Conservation (phyloP, 2,329 filamentous ascomycete genomes). For the Fulvia fulva region DNA sequence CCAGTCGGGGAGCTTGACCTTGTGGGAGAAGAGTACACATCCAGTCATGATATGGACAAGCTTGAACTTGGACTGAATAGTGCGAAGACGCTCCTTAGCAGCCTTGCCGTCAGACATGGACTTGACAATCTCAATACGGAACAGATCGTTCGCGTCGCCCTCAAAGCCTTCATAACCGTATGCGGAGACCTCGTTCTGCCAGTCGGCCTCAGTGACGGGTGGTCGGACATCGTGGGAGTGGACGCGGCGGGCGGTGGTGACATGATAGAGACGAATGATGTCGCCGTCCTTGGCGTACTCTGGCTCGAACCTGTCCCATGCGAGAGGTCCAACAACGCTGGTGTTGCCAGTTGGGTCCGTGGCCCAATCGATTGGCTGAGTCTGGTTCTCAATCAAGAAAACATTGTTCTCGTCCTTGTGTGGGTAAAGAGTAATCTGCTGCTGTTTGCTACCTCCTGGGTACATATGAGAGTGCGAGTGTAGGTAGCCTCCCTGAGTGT, state of each 20-base stretch:
- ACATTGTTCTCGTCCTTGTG: constrained; percentile 99
- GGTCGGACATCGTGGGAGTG: constrained; percentile 94
- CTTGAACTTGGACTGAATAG: constrained; percentile 94
- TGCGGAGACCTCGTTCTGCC: constrained; percentile 59
- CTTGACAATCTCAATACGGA: constrained; percentile 92
- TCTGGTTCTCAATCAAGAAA: constrained; percentile 93
- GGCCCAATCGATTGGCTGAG: constrained; percentile 66
- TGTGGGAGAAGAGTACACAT: constrained; percentile 94
- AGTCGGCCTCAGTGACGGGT: constrained; percentile 75
- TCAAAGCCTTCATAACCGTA: constrained; percentile 97
- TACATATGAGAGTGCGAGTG: constrained; percentile 98
- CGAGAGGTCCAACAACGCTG: constrained; percentile 72
- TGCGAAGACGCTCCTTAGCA: constrained; percentile 81
- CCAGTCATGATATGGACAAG: constrained; percentile 96
- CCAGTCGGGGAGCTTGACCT: constrained; percentile 98
- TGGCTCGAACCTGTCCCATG: constrained; percentile 74
- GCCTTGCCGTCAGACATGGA: constrained; percentile 72
- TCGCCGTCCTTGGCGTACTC: constrained; percentile 74
- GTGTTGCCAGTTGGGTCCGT: constrained; percentile 51
- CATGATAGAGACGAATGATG: constrained; percentile 78
- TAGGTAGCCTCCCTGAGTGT: constrained; percentile 95
- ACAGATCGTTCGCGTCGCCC: constrained; percentile 93
- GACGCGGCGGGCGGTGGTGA: constrained; percentile 77
- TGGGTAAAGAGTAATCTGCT: constrained; percentile 95
- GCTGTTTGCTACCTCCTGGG: constrained; percentile 93